These are phyloP conservation scores for Cicer arietinum DNA, from an alignment of 306 rosid species.

Conservation along the genomic window DNA sequence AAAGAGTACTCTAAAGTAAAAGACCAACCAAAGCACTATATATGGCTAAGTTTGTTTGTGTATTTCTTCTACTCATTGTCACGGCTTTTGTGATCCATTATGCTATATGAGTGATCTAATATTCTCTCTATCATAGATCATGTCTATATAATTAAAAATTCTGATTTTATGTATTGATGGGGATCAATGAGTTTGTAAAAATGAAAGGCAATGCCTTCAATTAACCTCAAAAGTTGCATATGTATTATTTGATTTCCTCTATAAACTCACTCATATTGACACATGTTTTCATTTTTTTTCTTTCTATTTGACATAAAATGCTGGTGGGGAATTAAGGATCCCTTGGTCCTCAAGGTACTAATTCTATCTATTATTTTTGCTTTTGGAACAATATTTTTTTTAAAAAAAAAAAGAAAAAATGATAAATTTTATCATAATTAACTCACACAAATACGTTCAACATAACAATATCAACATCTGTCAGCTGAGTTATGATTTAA, in stretches of 20 bases:
- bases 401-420: too few relatives aligned
- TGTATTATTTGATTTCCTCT: neutral
- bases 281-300: neutral
- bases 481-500: too few relatives aligned
- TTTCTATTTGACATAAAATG: neutral
- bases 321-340: conserved; percentile 29
- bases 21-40: neutral
- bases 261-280: neutral
- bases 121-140: neutral
- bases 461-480: too few relatives aligned
- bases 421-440: too few relatives aligned
- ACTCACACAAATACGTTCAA: too few relatives aligned
- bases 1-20: neutral
- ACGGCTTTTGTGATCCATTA: conserved; percentile 10
- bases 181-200: too few relatives aligned
- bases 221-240: too few relatives aligned
- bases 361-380: too few relatives aligned
- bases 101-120: conserved; percentile 13
- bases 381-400: too few relatives aligned
- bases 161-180: too few relatives aligned
- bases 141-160: too few relatives aligned
- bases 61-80: conserved; percentile 28
- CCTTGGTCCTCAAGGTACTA: neutral
- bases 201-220: too few relatives aligned
- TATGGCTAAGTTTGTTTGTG: conserved; percentile 21